Base-by-base conservation (phyloP, 169 alveolate species). In the Babesia bovis region DNA sequence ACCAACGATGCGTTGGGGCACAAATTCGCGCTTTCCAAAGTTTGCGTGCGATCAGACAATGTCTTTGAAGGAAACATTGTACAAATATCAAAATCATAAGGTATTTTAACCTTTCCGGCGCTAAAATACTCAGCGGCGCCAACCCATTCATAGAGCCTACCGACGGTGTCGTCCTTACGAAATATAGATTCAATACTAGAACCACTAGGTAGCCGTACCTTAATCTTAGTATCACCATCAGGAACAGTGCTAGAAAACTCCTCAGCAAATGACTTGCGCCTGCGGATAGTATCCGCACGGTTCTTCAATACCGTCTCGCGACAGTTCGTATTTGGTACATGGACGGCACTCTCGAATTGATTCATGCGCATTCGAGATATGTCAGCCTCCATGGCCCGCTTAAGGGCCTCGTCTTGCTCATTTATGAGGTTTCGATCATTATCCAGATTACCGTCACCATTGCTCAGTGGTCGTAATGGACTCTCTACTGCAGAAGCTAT, bases 151-250 rank as follows among this genome's bases (percentile, higher is more conserved):
- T 81, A 71, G 25, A 81, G 36, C 59, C 38, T 36, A 30, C 51
- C 69, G 9, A 81, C 79, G 1, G 75, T 69, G 73, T 81, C 88
- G 53, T 69, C 72, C 70, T 69, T 71, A 55, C 41, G 30, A 41
- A 81, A 81, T 21, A 51, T 44, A 9, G 65, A 41, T 42, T 71
- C 81, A 3, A 81, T 50, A 25, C 68, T 56, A 36, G 61, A 23
- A n/a, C 88, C 88, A 19, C 23, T 66, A 12, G 88, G 88, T 56
- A 81, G 36, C 9, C 79, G 75, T 38, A 81, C 88, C 42, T 58
- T 69, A 40, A 81, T 81, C 82, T 81, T 78, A 6, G 66, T 55
- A 38, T 74, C 51, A 25, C 82, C 86, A 12, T 42, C 50, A 15
- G 56, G 42, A 0, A 23, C 15, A 4, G 61, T 10, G 2, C 25